Evolutionary conservation across 495 filamentous ascomycete genomes (phyloP), one percentile per base, ranked within the genome.

Genomic region (Lepraria neglecta): DNA sequence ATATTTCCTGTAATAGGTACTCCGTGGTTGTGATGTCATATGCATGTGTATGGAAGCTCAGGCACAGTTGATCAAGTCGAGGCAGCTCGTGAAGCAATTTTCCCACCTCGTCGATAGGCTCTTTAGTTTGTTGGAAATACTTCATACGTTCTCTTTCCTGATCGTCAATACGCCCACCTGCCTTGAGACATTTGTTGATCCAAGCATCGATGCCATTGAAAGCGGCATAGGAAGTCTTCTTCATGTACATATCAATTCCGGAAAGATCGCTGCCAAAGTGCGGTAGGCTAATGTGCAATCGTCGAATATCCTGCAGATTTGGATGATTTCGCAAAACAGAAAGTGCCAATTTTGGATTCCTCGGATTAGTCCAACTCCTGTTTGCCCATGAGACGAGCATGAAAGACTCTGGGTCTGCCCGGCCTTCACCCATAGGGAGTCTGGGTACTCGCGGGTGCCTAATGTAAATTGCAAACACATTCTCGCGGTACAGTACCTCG

Each of bases 101-200:
- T 35, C 63, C 63, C 27, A 65, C 35, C 54, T 65, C 51, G 27
- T 65, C 59, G 38, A 65, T 48, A 30, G 63, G 58, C 11, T 48
- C 53, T 51, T 62, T 65, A 1, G 28, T 52, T 5, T 12, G 19
- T 30, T 58, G 27, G n/a, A 65, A 53, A 35, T 62, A 62, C 11
- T 42, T 31, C 58, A 65, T 62, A 27, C 63, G 58, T n/a, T 48
- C 24, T n/a, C 11, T 24, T 46, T 65, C 63, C n/a, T 43, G 21
- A 51, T n/a, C 27, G 19, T 50, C 45, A 12, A 62, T 40, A 28
- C 3, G 27, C 28, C 59, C 35, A 14, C 30, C 58, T 19, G 11
- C 30, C 30, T 58, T 61, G 6, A 47, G 17, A 38, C 62, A 61
- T 15, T 52, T 31, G 10, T 38, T 42, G 7, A 58, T 31, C 63